A percentile compares a stretch with the other conserved stretches of the same genome.
phyloP scores from a whole-genome alignment of 495 filamentous ascomycete species.

The Podospora pseudoanserina region DNA sequence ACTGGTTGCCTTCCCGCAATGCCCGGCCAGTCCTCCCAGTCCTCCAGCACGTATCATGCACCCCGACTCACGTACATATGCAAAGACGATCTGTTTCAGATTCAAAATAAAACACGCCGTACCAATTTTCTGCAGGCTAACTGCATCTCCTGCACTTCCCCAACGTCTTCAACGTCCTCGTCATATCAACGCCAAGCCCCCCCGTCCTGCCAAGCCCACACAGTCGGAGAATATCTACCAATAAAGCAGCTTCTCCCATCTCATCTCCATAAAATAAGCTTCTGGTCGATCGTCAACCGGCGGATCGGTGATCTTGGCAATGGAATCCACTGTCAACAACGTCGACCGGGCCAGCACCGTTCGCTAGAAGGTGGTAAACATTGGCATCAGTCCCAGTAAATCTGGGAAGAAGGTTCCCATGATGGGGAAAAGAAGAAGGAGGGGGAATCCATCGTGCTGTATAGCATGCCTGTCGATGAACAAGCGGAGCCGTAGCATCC shows the following conservation, averaged over 20 bases:
- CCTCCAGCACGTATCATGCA: background rate
- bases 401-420: too few species aligned
- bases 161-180: background rate
- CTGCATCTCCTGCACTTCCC: background rate
- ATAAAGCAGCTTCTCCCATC: background rate
- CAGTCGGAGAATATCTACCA: background rate
- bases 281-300: background rate
- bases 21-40: too few species aligned
- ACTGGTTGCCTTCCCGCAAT: too few species aligned
- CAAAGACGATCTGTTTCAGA: background rate
- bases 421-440: too few species aligned
- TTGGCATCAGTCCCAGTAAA: too few species aligned
- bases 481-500: too few species aligned
- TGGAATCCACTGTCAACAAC: background rate
- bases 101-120: background rate
- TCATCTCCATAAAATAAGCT: background rate
- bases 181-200: background rate
- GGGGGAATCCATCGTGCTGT: too few species aligned
- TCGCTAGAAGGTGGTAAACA: too few species aligned
- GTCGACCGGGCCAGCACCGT: background rate
- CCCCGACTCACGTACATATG: background rate
- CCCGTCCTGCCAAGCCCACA: background rate
- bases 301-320: background rate
- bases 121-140: background rate
- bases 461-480: too few species aligned